Evolutionary conservation across 2,329 filamentous ascomycete species (phyloP), one percentile per base, ranked within the genome.

Genomic region (Penicillium janthinellum): DNA sequence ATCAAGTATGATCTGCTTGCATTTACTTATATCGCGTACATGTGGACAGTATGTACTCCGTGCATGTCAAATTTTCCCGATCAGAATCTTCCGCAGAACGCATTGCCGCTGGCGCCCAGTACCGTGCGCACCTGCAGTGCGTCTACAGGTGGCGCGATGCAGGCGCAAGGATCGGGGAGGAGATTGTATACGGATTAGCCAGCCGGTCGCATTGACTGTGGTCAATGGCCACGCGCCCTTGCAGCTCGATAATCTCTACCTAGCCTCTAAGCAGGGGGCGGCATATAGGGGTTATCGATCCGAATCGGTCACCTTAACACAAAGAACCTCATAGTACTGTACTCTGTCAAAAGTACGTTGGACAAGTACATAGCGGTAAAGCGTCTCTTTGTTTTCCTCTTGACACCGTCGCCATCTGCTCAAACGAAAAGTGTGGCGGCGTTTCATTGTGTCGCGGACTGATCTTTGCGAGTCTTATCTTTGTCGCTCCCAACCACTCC

Each of bases 101-200:
- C 47, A 38, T 57, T 38, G 49, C 35, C 35, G 35, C 49, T 2
- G 12, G 6, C 49, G 49, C 31, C 31, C 35, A 52, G 49, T 45
- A 56, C 58, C 55, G 50, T 55, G 54, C 44, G 25, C 58, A 54
- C n/a, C 56, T 57, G 60, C 60, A 59, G 48, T 50, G 34, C 28
- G 31, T 56, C 53, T 57, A 51, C 54, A 54, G 44, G 61, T 64
- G 59, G 61, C 61, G 61, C 59, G 41, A 44, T 54, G 44, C 44
- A 47, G 54, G 56, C 47, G 53, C 58, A 63, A 56, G 53, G 61
- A 39, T 49, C 42, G 54, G 28, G 39, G 44, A 45, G 50, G 44
- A 58, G 38, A 54, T 49, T 42, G 39, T n/a, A 34, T 31, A 11
- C 41, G 41, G 14, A 28, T 47, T 17, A 48, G 1, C 35, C 31